phyloP scores from a whole-genome alignment of 139 green algal genomes.

The Tetradesmus obliquus region DNA sequence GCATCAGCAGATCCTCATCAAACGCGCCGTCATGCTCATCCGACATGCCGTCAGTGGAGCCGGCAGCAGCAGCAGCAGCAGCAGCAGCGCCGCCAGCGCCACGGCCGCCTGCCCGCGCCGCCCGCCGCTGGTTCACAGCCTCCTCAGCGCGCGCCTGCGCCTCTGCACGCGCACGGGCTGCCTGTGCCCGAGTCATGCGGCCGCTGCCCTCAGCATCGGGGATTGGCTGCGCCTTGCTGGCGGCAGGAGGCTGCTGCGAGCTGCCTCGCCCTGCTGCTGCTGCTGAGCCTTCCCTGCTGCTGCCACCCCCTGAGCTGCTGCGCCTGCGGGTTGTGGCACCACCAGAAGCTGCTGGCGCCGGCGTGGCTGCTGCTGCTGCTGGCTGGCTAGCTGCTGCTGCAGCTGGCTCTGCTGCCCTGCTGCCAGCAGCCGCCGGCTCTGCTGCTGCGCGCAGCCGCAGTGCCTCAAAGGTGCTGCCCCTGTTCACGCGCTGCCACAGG shows the following conservation, averaged over 20 bases:
- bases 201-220: slow-evolving; percentile 41
- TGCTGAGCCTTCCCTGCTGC: neutral
- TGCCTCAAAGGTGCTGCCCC: slow-evolving; percentile 13
- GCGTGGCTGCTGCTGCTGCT: slow-evolving; percentile 1
- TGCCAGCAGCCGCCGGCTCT: neutral
- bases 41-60: slow-evolving; percentile 20
- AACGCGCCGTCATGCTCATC: slow-evolving; percentile 62
- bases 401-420: slow-evolving; percentile 29
- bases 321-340: neutral
- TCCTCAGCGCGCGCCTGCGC: slow-evolving; percentile 53
- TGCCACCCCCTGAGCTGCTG: slow-evolving; percentile 32
- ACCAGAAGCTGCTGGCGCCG: slow-evolving; percentile 12
- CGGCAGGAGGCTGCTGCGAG: slow-evolving; percentile 18
- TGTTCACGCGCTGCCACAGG: slow-evolving; percentile 87
- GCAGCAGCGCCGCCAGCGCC: neutral
- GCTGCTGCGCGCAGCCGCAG: slow-evolving; percentile 33
- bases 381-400: neutral
- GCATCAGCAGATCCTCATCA: slow-evolving; percentile 54
- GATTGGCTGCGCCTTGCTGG: slow-evolving; percentile 65
- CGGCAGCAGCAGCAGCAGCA: slow-evolving; percentile 25
- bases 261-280: slow-evolving; percentile 52
- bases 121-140: slow-evolving; percentile 8
- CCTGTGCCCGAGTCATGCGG: slow-evolving; percentile 73
- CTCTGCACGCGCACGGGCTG: slow-evolving; percentile 53
- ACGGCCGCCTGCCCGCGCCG: neutral